Base-by-base conservation (phyloP, 345 rosid species). In the Arabis alpina region DNA sequence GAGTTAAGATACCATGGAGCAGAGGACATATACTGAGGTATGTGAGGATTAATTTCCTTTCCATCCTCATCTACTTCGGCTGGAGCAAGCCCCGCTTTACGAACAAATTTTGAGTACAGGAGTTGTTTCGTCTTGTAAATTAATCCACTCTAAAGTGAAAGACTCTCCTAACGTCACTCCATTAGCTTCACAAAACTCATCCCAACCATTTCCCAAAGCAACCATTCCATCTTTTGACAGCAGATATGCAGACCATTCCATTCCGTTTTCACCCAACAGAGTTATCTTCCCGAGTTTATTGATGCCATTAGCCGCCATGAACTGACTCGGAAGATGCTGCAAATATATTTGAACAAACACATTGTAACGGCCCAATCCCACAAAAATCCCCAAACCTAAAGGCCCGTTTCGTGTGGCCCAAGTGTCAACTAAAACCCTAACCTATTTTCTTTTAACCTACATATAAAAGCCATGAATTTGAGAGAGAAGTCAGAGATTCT, bases 11-110 rank as follows among this genome's bases (percentile, higher is more conserved):
- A 88, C 88, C 88, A 88, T 25, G 90, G 93, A 2, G 90, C 93
- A 40, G 90, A 85, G 0, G 90, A 85, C 93, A 85, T 85, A 63
- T 88, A 84, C 80, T 85, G 88, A 36, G 93, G 93, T 42, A 85
- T 88, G 63, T 85, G 93, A 62, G 88, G 93, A 55, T 87, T 87
- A 44, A 87, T 87, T 52, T 83, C 88, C 51, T 84, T 87, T n/a
- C 93, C 93, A 83, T 82, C 93, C 56, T 88, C 90, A 37, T 88
- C 93, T 19, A 88, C 76, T 68, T 88, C 93, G 36, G 90, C 90
- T 1, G 90, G 93, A 0, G 93, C 93, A 75, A 88, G 93, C 28
- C 93, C 93, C 0, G 90, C 93, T 74, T 85, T 85, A 28, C 93
- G 82, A 0, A 88, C 90, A 19, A 19, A 19, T 19, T 19, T 19